These are phyloP conservation scores for Clarireedia homoeocarpa DNA, from an alignment of 2,329 filamentous ascomycete genomes.

Conservation along the genomic window DNA sequence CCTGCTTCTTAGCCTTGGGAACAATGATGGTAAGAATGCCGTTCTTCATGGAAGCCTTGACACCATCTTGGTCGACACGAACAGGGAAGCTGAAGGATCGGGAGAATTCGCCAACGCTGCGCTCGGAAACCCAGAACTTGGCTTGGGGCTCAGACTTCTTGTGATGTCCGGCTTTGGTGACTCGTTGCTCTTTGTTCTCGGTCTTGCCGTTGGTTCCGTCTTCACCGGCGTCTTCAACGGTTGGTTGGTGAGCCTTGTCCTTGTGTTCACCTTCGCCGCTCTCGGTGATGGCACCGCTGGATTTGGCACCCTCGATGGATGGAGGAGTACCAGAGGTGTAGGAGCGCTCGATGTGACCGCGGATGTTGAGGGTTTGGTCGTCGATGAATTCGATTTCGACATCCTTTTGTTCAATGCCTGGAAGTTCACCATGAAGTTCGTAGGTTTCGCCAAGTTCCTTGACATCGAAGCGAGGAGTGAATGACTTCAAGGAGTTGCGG, in stretches of 20 bases:
- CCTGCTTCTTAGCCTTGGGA: slow-evolving; percentile 57
- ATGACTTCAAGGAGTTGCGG: slow-evolving; percentile 35
- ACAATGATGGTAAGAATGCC: slow-evolving; percentile 57
- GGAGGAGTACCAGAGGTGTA: slow-evolving; percentile 40
- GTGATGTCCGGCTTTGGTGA: slow-evolving; percentile 8
- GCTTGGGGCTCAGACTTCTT: slow-evolving; percentile 24
- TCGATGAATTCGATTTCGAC: slow-evolving; percentile 75
- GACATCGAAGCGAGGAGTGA: slow-evolving; percentile 72
- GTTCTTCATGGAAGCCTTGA: slow-evolving; percentile 55
- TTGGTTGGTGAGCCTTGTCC: slow-evolving; percentile 34
- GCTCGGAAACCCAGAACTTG: slow-evolving; percentile 67
- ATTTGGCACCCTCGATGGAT: slow-evolving; percentile 37
- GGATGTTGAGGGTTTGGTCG: slow-evolving; percentile 62
- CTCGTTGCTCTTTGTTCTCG: slow-evolving; percentile 2
- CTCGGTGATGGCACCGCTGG: slow-evolving; percentile 35
- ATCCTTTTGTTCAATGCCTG: slow-evolving; percentile 66
- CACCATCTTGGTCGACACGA: slow-evolving; percentile 53
- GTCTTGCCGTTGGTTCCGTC: slow-evolving; percentile 2
- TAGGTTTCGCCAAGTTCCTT: slow-evolving; percentile 61
- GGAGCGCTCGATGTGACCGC: slow-evolving; percentile 60
- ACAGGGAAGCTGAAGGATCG: slow-evolving; percentile 61
- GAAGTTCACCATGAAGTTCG: slow-evolving; percentile 73
- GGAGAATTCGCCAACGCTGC: slow-evolving; percentile 58
- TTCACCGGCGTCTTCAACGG: slow-evolving; percentile 43
- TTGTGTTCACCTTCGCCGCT: slow-evolving; percentile 36